Evolutionary conservation across 306 rosid species (phyloP), one percentile per base, ranked within the genome.

Genomic region (Luffa aegyptiaca): DNA sequence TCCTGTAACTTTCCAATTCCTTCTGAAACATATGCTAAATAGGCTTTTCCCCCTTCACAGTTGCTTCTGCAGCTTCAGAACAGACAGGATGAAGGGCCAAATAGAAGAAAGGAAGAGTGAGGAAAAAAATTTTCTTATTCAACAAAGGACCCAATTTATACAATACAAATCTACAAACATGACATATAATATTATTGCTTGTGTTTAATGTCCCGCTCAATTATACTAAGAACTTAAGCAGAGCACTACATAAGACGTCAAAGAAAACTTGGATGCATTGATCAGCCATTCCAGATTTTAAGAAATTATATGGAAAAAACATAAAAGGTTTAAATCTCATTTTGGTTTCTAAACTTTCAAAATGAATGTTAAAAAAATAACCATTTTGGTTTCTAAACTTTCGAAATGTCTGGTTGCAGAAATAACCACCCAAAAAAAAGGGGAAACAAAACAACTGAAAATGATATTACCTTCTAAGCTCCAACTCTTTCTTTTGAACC

Each of bases 21-120:
- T 85, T 92, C 97, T 13, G 92, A 90, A 79, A 88, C 58, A 82
- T 90, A 94, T 51, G 91, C 97, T 84, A 90, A 85, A 88, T 92
- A 94, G 82, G 88, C 89, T 79, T 73, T 83, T 83, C 89, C 68
- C 58, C 97, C 96, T 79, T 94, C 91, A 37, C 87, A 84, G 84
- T 90, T 80, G 84, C 83, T 86, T 75, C 75, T 62, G 45, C 16
- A 61, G 48, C 92, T 88, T 82, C 97, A 35, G 79, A 13, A 56
- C 35, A 52, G 58, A 72, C n/a, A 21, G 58, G 20, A 31, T 8
- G 16, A 41, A 41, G 8, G 26, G 44, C 70, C 70, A 63, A 16
- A 63, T 2, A 63, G 4, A 16, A 66, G 45, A 66, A 66, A 71
- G 77, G 58, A 49, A 21, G 7, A 72, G 51, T 20, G 49, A 52